phyloP scores from a whole-genome alignment of 176 grass and related monocot species.

The Chrysopogon serrulatus region DNA sequence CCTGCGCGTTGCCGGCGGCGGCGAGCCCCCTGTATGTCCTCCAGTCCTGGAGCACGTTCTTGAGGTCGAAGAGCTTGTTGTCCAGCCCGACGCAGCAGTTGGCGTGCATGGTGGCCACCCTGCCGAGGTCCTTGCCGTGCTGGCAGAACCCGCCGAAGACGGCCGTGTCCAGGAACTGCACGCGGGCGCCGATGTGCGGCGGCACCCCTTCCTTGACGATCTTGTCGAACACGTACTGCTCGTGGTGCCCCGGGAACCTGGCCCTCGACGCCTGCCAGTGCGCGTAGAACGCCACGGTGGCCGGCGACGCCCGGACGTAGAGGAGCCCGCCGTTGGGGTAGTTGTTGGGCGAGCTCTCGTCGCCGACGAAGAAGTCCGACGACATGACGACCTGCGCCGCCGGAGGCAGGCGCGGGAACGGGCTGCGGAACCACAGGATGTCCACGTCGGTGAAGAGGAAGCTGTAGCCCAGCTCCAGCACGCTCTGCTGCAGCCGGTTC shows the following conservation, averaged over 20 bases:
- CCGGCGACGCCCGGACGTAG: conserved; percentile 37
- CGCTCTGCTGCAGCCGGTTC: conserved; percentile 48
- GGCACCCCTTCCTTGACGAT: conserved; percentile 70
- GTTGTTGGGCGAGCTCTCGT: conserved; percentile 24
- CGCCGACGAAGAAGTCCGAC: conserved; percentile 55
- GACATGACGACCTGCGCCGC: conserved; percentile 49
- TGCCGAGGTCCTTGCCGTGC: conserved; percentile 47
- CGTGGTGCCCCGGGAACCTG: conserved; percentile 49
- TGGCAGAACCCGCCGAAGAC: conserved; percentile 60
- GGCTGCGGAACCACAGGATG: conserved; percentile 71
- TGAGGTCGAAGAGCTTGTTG: conserved; percentile 66
- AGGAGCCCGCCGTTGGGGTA: conserved; percentile 70
- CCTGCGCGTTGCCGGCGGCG: neutral
- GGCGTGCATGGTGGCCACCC: conserved; percentile 62
- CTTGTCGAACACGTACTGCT: conserved; percentile 66
- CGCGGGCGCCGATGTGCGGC: conserved; percentile 24
- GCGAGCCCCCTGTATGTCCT: conserved; percentile 23
- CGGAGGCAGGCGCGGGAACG: conserved; percentile 43
- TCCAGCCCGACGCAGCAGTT: conserved; percentile 66
- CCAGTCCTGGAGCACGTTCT: conserved; percentile 62
- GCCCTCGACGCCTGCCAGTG: conserved; percentile 50
- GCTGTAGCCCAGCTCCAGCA: conserved; percentile 70
- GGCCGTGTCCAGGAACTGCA: conserved; percentile 62
- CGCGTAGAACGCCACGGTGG: conserved; percentile 48
- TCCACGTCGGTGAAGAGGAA: conserved; percentile 95